These are phyloP conservation scores for Pythium apleroticum DNA, from an alignment of 352 stramenopile genomes.

Conservation along the genomic window DNA sequence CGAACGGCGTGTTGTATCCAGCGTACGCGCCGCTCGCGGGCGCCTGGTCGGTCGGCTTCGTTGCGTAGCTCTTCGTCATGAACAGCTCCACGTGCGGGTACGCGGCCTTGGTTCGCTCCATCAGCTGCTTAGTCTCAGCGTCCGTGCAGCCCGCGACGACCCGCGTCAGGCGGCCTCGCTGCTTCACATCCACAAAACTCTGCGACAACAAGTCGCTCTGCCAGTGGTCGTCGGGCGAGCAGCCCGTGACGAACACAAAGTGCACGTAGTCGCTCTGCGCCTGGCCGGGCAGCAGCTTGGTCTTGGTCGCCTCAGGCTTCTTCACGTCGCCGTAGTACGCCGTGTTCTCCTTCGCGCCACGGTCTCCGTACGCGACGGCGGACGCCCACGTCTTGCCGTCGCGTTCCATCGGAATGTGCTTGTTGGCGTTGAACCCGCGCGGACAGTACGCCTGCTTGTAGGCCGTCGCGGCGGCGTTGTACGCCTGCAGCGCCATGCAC, in stretches of 20 bases:
- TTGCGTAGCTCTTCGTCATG: constrained; percentile 53
- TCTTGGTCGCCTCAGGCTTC: not conserved
- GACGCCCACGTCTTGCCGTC: constrained; percentile 40
- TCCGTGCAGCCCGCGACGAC: constrained; percentile 67
- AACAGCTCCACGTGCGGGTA: constrained; percentile 55
- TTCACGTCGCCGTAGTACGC: constrained; percentile 9
- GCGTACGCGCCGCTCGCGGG: constrained; percentile 42
- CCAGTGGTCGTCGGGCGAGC: constrained; percentile 63
- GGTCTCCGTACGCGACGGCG: constrained; percentile 43
- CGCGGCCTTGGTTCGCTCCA: constrained; percentile 27
- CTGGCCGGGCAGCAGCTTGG: constrained; percentile 27
- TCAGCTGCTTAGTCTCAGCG: constrained; percentile 37
- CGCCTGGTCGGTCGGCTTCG: constrained; percentile 25
- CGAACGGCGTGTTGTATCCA: constrained; percentile 73
- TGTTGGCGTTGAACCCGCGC: constrained; percentile 71
- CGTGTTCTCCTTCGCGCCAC: constrained; percentile 26
- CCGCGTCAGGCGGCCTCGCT: constrained; percentile 63
- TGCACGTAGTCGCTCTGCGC: constrained; percentile 61
- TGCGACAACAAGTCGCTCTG: constrained; percentile 69
- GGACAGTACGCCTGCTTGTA: constrained; percentile 58
- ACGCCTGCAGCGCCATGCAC: constrained; percentile 60
- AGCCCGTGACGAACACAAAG: constrained; percentile 77
- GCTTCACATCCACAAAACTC: constrained; percentile 57
- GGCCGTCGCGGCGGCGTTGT: constrained; percentile 61
- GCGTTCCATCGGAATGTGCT: constrained; percentile 61